These are phyloP conservation scores for Sporodiniella umbellata DNA, from an alignment of 371 early-diverging fungal genomes.

Conservation along the genomic window DNA sequence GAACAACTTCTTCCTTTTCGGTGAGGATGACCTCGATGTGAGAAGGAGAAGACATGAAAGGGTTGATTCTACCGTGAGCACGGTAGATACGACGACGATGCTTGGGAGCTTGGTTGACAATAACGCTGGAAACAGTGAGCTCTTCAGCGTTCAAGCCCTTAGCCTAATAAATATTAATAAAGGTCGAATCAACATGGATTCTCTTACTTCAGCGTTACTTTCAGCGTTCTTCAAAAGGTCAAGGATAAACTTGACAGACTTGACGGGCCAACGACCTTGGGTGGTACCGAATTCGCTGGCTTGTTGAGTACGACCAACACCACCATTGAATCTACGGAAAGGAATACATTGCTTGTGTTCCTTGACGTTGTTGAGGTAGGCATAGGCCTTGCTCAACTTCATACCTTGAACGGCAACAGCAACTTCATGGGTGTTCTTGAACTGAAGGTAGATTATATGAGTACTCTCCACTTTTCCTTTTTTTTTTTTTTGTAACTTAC, in stretches of 20 bases:
- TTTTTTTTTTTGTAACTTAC: conserved; percentile 29
- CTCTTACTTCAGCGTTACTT: conserved; percentile 84
- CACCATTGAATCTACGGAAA: conserved; percentile 95
- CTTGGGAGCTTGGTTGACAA: conserved; percentile 99
- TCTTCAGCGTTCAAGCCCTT: conserved; percentile 91
- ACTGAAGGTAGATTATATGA: conserved; percentile 27
- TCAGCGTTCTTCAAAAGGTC: conserved; percentile 95
- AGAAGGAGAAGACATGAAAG: conserved; percentile 97
- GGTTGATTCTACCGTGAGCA: conserved; percentile 98
- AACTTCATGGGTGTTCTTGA: conserved; percentile 98
- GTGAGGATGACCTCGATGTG: conserved; percentile 94
- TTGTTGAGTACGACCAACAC: conserved; percentile 96
- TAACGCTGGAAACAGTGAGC: conserved; percentile 91
- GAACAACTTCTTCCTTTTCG: conserved; percentile 81
- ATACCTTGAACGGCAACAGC: conserved; percentile 94
- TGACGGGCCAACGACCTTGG: conserved; percentile 98
- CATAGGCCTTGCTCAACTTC: conserved; percentile 92
- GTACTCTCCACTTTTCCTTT: background rate
- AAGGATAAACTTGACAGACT: conserved; percentile 88
- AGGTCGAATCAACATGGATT: too few relatives aligned
- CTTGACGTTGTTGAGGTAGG: conserved; percentile 93
- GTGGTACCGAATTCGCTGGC: conserved; percentile 90
- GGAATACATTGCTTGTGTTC: conserved; percentile 97
- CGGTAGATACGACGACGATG: conserved; percentile 98
- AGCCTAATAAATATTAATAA: too few relatives aligned